A percentile compares a stretch with the other conserved stretches of the same genome.
Conservation (phyloP, 345 rosid genomes). For the Lepidium sativum region DNA sequence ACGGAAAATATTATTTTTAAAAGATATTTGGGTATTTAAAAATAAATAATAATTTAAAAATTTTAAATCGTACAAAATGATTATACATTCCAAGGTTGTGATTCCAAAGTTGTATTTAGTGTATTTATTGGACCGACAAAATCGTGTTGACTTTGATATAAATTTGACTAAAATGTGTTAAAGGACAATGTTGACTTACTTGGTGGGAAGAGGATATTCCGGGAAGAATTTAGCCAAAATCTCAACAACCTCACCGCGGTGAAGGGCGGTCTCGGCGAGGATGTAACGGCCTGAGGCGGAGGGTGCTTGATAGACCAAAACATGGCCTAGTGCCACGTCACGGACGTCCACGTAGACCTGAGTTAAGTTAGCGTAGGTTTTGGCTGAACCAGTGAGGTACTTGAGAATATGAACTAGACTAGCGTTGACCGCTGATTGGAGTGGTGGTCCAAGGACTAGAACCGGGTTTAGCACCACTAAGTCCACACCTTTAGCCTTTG, state of each 20-base stretch:
- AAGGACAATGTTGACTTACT: slow-evolving; percentile 77
- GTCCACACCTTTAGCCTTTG: slow-evolving; percentile 74
- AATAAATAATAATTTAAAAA: too few relatives aligned
- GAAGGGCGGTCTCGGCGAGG: slow-evolving; percentile 79
- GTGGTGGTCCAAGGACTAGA: slow-evolving; percentile 74
- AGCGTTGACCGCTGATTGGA: slow-evolving; percentile 72
- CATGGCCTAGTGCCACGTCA: slow-evolving; percentile 83
- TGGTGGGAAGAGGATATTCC: slow-evolving; percentile 82
- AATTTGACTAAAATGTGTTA: not conserved
- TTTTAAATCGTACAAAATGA: too few relatives aligned
- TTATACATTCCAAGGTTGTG: too few relatives aligned
- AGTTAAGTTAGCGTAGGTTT: slow-evolving; percentile 80
- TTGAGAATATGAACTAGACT: slow-evolving; percentile 85
- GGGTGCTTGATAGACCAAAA: slow-evolving; percentile 69
- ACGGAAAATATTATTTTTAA: too few relatives aligned
- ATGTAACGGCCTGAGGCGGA: slow-evolving; percentile 91
- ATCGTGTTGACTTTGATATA: slow-evolving; percentile 12
- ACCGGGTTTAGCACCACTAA: slow-evolving; percentile 83
- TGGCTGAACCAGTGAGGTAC: slow-evolving; percentile 88
- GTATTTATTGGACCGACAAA: slow-evolving; percentile 2
- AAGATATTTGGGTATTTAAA: too few relatives aligned
- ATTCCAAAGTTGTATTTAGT: not conserved
- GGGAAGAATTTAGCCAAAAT: slow-evolving; percentile 87
- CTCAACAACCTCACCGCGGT: slow-evolving; percentile 93
- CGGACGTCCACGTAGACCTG: slow-evolving; percentile 88